Conservation (phyloP, 2,329 filamentous ascomycete genomes). For the Paraphaeosphaeria minitans region DNA sequence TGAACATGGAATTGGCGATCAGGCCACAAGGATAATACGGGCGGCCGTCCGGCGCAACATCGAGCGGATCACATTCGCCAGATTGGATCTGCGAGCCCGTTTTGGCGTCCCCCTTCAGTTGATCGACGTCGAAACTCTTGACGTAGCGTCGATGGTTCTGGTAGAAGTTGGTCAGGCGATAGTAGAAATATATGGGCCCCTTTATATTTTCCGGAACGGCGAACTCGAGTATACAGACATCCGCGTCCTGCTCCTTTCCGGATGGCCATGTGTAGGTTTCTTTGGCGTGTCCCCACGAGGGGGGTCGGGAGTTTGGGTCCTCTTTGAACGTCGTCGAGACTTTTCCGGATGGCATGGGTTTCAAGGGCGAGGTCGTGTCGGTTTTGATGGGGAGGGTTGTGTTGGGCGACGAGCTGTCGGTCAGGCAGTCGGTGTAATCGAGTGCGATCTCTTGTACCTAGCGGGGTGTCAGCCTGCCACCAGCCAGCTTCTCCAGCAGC, state of each 20-base stretch:
- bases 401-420: conserved; percentile 44
- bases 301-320: conserved; percentile 31
- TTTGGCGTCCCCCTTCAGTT: conserved; percentile 76
- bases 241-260: conserved; percentile 40
- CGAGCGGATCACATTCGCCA: conserved; percentile 78
- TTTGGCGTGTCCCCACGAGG: conserved; percentile 36
- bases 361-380: conserved; percentile 41
- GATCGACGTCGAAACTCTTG: conserved; percentile 80
- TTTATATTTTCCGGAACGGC: conserved; percentile 77
- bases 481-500: not conserved
- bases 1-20: conserved; percentile 96
- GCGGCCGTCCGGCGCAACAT: conserved; percentile 49
- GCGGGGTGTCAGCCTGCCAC: conserved; percentile 19
- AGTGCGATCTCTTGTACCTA: conserved; percentile 89
- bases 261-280: conserved; percentile 46
- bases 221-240: conserved; percentile 76
- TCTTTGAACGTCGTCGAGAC: conserved; percentile 74
- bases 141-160: conserved; percentile 98
- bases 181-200: conserved; percentile 89
- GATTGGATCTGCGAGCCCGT: conserved; percentile 64
- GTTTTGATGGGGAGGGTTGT: not conserved
- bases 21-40: conserved; percentile 94
- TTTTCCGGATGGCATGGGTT: conserved; percentile 60
- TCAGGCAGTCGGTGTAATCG: conserved; percentile 82
- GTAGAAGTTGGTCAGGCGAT: conserved; percentile 96